These are phyloP conservation scores for Gaillardinia entomophila DNA, from an alignment of 805 yeast species.

Conservation along the genomic window DNA sequence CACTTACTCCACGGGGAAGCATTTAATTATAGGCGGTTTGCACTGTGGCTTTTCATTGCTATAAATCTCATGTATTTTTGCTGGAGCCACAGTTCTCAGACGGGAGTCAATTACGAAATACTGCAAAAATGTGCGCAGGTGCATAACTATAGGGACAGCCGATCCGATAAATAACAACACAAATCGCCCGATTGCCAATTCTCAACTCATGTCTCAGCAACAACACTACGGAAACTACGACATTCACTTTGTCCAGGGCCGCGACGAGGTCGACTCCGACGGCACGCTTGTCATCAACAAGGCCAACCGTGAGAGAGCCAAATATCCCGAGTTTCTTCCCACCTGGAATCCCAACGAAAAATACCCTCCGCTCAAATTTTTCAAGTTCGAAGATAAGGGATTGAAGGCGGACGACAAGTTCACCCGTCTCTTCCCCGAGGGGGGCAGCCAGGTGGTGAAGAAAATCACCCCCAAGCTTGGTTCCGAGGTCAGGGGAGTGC, in stretches of 20 bases:
- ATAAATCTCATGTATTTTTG: too few relatives aligned
- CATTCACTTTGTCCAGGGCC: slow-evolving; percentile 47
- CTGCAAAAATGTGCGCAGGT: too few relatives aligned
- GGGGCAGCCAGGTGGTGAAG: slow-evolving; percentile 22
- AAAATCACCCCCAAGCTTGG: slow-evolving; percentile 67
- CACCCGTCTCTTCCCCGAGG: slow-evolving; percentile 44
- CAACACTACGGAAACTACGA: slow-evolving; percentile 28
- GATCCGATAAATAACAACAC: too few relatives aligned
- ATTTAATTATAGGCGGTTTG: too few relatives aligned
- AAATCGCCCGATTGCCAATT: not conserved
- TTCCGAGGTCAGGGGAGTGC: slow-evolving; percentile 55
- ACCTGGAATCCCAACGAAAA: slow-evolving; percentile 61
- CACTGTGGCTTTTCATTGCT: too few relatives aligned
- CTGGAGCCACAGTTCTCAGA: too few relatives aligned
- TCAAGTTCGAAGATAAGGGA: slow-evolving; percentile 62
- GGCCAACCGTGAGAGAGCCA: slow-evolving; percentile 25
- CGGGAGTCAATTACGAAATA: too few relatives aligned
- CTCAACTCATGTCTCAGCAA: not conserved
- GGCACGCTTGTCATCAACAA: slow-evolving; percentile 45
- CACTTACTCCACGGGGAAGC: too few relatives aligned
- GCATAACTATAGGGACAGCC: too few relatives aligned
- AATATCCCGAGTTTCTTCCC: slow-evolving; percentile 57
- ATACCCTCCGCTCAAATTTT: slow-evolving; percentile 46
- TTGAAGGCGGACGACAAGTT: slow-evolving; percentile 55
- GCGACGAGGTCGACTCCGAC: slow-evolving; percentile 42